A percentile compares a stretch with the other conserved stretches of the same genome.
These are phyloP conservation scores for Chytriomyces sp. DNA, from an alignment of 192 early-diverging fungal species.

Conservation along the genomic window DNA sequence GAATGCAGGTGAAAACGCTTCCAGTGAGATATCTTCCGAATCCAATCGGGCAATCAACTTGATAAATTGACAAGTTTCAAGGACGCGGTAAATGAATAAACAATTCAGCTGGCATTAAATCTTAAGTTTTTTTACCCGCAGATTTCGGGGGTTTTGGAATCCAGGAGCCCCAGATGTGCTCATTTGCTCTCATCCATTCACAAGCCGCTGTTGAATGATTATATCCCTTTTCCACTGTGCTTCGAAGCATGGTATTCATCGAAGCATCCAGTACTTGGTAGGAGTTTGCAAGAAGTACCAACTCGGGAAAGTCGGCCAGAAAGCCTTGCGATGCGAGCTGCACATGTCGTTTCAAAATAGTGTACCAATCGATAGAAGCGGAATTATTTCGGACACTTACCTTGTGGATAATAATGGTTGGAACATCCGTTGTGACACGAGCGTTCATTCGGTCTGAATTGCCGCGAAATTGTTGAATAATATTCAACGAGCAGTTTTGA, in stretches of 20 bases:
- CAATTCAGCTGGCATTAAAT: background rate
- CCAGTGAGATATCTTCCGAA: conserved; percentile 5
- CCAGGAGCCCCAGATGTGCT: conserved; percentile 16
- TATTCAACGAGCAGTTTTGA: background rate
- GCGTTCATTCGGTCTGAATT: background rate
- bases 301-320: conserved; percentile 18
- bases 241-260: conserved; percentile 13
- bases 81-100: background rate
- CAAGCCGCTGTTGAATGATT: conserved; percentile 4
- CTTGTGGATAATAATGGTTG: conserved; percentile 22
- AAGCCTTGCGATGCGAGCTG: conserved; percentile 10
- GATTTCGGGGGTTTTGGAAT: conserved; percentile 25
- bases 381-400: background rate
- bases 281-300: background rate
- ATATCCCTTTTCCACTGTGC: background rate
- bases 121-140: background rate
- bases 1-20: conserved; percentile 12
- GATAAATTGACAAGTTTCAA: background rate
- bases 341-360: background rate
- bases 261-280: conserved; percentile 1
- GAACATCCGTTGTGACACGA: conserved; percentile 21
- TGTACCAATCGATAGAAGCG: background rate
- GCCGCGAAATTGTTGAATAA: background rate
- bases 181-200: conserved; percentile 7
- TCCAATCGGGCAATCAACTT: conserved; percentile 15